Base-by-base conservation (phyloP, 1,284 basidiomycete genomes). In the Salmacisia buchloeana region DNA sequence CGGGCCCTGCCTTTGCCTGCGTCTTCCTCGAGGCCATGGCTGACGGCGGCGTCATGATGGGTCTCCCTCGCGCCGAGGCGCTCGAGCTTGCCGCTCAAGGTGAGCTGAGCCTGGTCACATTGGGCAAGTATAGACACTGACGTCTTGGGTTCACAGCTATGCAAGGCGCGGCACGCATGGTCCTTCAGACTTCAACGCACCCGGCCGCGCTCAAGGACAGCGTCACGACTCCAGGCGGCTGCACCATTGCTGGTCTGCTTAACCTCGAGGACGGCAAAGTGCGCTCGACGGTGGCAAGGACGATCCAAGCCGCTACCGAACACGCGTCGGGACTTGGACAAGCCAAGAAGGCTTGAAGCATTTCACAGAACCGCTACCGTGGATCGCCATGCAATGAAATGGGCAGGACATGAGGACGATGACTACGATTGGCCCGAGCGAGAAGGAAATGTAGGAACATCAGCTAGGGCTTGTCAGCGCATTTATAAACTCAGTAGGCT, bases 11-110 rank as follows among this genome's bases (percentile, higher is more conserved):
- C 0, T 98, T 99, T 81, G 92, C 92, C 1, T 93, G 92, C 70
- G 88, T 98, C 56, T 94, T 98, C 74, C 84, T 99, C 65, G 96
- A 99, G 81, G 94, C 96, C 0, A 97, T 99, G 93, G 89, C 92
- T 1, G 96, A 98, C 81, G 96, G 96, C 35, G 96, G 92, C 34
- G 96, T 98, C 46, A 98, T 99, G 96, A 98, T 98, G 96, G 96
- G 96, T 31, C 83, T 99, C 54, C 96, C 96, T 2, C 85, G 96
- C 66, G 85, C 88, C 0, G 94, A 97, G 81, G 94, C 96, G 3
- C 81, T 97, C 39, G 96, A 98, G 79, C 82, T 98, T 60, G 94
- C 96, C 52, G 89, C 94, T 58, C 96, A 99, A 82, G 94, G 93
- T 94, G 80, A 77, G 67, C 59, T 31, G 27, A n/a, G 21, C 35